These are phyloP conservation scores for Orobanche coerulescens DNA, from an alignment of 257 asterid genomes.

Conservation along the genomic window DNA sequence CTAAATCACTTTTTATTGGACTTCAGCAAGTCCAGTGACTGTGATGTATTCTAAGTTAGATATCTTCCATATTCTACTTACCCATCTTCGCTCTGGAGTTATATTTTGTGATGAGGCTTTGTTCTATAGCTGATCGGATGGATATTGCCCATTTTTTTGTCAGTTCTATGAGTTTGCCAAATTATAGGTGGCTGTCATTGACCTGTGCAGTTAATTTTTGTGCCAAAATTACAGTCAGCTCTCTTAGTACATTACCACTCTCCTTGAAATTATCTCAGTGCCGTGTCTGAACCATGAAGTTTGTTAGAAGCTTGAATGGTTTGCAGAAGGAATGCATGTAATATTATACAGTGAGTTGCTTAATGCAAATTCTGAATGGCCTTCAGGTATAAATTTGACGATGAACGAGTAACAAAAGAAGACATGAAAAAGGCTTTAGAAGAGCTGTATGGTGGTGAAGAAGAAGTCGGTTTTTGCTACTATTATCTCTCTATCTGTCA, in stretches of 20 bases:
- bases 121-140: not conserved
- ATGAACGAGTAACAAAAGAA: slow-evolving; percentile 57
- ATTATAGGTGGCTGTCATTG: not conserved
- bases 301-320: slow-evolving; percentile 5
- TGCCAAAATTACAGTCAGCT: slow-evolving; percentile 10
- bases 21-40: slow-evolving; percentile 12
- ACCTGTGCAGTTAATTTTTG: not conserved
- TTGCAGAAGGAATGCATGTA: slow-evolving; percentile 6
- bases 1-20: slow-evolving; percentile 10
- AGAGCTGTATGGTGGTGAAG: slow-evolving; percentile 56
- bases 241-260: not conserved
- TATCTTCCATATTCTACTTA: not conserved
- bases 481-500: not conserved
- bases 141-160: slow-evolving; percentile 12
- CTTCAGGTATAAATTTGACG: slow-evolving; percentile 58
- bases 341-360: not conserved
- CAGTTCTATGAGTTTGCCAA: not conserved
- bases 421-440: slow-evolving; percentile 47
- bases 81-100: slow-evolving; percentile 5
- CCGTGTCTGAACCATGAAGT: not conserved
- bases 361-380: slow-evolving; percentile 17
- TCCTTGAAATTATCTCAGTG: slow-evolving; percentile 12
- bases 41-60: slow-evolving; percentile 5
- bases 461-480: slow-evolving; percentile 36
- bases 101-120: slow-evolving; percentile 7